Evolutionary conservation across 2,329 filamentous ascomycete genomes (phyloP).

Genomic region (Fusarium tjaetaba): DNA sequence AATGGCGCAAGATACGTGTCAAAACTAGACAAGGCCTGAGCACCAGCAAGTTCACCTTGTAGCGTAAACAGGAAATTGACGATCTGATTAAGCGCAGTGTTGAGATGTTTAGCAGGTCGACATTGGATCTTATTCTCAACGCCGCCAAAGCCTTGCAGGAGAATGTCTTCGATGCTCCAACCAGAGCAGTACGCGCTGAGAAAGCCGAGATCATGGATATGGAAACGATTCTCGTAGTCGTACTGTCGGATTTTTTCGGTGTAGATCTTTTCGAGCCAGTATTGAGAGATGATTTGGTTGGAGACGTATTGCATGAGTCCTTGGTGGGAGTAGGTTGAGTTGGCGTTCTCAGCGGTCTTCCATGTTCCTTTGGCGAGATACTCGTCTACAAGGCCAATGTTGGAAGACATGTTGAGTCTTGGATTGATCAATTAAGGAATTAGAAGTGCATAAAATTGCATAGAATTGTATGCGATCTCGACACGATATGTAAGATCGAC

Average conservation of each 20-base stretch:
- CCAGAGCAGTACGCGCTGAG: slow-evolving; percentile 41
- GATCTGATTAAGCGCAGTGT: slow-evolving; percentile 40
- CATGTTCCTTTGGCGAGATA: slow-evolving; percentile 38
- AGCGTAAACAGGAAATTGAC: slow-evolving; percentile 41
- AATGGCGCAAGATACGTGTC: slow-evolving; percentile 40
- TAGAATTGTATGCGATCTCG: neutral
- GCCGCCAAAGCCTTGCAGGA: slow-evolving; percentile 37
- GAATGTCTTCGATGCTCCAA: slow-evolving; percentile 40
- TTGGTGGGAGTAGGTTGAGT: slow-evolving; percentile 41
- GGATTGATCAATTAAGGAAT: too few species aligned
- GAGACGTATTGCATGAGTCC: slow-evolving; percentile 41
- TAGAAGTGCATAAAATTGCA: too few species aligned
- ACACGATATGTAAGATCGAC: neutral
- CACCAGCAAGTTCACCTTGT: slow-evolving; percentile 38
- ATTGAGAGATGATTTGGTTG: slow-evolving; percentile 38
- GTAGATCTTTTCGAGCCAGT: slow-evolving; percentile 40
- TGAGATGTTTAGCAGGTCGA: slow-evolving; percentile 37
- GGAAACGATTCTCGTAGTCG: slow-evolving; percentile 35
- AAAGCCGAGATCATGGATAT: slow-evolving; percentile 40
- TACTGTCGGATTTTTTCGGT: slow-evolving; percentile 31
- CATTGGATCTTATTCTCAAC: slow-evolving; percentile 42
- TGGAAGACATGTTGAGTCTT: slow-evolving; percentile 11
- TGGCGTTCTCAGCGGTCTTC: slow-evolving; percentile 39
- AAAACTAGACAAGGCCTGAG: slow-evolving; percentile 36
- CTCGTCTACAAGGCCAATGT: slow-evolving; percentile 31